Base-by-base conservation (phyloP, 2,329 filamentous ascomycete genomes). In the Gnomoniopsis smithogilvyi region DNA sequence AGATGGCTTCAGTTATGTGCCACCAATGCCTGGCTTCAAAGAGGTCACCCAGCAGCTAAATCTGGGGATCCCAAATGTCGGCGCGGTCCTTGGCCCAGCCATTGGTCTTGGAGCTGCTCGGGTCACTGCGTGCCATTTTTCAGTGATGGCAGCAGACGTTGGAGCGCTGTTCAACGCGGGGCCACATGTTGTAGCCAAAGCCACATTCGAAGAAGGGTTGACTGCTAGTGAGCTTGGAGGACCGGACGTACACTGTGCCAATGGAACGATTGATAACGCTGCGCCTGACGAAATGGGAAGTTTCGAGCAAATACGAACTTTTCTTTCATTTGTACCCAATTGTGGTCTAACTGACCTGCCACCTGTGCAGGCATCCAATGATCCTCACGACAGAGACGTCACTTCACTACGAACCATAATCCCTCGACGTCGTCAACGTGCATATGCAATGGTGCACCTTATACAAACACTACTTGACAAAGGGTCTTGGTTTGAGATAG, bases 211-310 rank as follows among this genome's bases (percentile, higher is more conserved):
- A 67, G 85, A 88, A 71, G 84, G 79, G 0, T 69, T 88, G 2
- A 79, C 75, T 3, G 80, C 86, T 51, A 78, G 77, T 14, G 83
- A 87, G 62, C 73, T 88, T 0, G 85, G 85, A 3, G 85, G 85
- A 0, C 83, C 85, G 0, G 72, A 71, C 21, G 80, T 88, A 69
- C 85, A 88, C 66, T 86, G 83, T 64, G 82, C 81, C 1, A 88
- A 88, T 60, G 85, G 85, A 0, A 88, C 85, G 0, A 86, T 88
- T 51, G 85, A 88, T 61, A 88, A 88, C 55, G 73, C 87, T 2
- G 85, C 85, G 0, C 74, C 76, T 3, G 79, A 84, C 60, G 85
- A 88, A 67, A 74, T 75, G n/a, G 83, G 80, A 43, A 86, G 83
- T 62, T 87, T 86, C 60, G 78, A 82, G 64, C 85, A 88, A 67